These are phyloP conservation scores for Clavaria fumosa DNA, from an alignment of 768 basidiomycete genomes.

Conservation along the genomic window DNA sequence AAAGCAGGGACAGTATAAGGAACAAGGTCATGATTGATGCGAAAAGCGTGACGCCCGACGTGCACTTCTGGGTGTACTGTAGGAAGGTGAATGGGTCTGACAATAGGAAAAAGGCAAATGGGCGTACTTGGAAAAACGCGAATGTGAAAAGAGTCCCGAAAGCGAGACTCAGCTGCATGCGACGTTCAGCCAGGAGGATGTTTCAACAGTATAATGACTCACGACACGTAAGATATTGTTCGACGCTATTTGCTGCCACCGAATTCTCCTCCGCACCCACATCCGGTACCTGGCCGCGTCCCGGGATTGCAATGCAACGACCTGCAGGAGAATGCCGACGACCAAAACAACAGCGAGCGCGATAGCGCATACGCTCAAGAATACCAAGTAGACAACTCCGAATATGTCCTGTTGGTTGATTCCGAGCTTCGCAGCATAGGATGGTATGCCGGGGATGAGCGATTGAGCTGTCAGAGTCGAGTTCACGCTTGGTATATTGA, in stretches of 20 bases:
- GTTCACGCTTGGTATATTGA: background rate
- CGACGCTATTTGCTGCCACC: background rate
- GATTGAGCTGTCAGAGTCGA: background rate
- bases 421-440: background rate
- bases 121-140: background rate
- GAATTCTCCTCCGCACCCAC: background rate
- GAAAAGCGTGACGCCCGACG: background rate
- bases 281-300: background rate
- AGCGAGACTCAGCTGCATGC: background rate
- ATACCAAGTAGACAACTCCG: background rate
- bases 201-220: background rate
- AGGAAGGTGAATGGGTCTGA: too few relatives aligned
- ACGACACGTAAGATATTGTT: background rate
- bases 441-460: background rate
- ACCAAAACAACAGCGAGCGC: background rate
- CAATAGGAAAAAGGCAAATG: too few relatives aligned
- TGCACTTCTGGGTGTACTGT: background rate
- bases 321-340: background rate
- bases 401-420: background rate
- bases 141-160: background rate
- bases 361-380: background rate
- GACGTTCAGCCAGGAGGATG: background rate
- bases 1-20: background rate
- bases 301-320: background rate
- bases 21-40: background rate